Evolutionary conservation across 192 early-diverging fungal genomes (phyloP).

Genomic region (Coemansia sp.): DNA sequence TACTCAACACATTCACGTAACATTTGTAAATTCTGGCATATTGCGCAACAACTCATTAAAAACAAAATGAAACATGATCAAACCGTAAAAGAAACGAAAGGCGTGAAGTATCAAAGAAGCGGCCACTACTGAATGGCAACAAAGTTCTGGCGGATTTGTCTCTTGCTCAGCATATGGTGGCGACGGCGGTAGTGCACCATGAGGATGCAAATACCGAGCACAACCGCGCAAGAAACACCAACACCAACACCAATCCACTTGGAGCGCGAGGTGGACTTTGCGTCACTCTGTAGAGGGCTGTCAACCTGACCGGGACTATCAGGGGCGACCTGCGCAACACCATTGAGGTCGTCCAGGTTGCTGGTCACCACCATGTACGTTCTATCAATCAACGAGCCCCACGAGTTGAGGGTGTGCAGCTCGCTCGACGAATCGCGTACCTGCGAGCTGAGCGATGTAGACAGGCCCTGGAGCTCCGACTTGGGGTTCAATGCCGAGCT

Average conservation of each 20-base stretch:
- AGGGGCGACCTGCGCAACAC: slow-evolving; percentile 37
- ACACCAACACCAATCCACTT: slow-evolving; percentile 54
- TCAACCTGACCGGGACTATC: slow-evolving; percentile 48
- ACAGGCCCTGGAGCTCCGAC: slow-evolving; percentile 41
- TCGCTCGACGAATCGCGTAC: slow-evolving; percentile 35
- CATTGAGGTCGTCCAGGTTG: slow-evolving; percentile 34
- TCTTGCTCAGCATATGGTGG: slow-evolving; percentile 29
- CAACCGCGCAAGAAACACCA: slow-evolving; percentile 27
- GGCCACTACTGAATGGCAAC: slow-evolving; percentile 14
- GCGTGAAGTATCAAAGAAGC: not conserved
- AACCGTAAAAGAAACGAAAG: slow-evolving; percentile 1
- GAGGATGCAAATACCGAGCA: slow-evolving; percentile 17
- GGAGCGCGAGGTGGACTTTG: slow-evolving; percentile 38
- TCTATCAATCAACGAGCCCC: slow-evolving; percentile 37
- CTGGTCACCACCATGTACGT: slow-evolving; percentile 35
- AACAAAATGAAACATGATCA: not conserved
- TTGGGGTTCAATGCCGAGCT: slow-evolving; percentile 35
- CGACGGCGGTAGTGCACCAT: slow-evolving; percentile 33
- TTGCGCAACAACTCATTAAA: not conserved
- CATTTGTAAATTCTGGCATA: not conserved
- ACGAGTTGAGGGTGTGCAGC: slow-evolving; percentile 32
- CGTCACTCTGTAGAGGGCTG: slow-evolving; percentile 38
- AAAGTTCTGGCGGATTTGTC: slow-evolving; percentile 36
- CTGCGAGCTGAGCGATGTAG: slow-evolving; percentile 33
- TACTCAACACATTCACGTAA: not conserved